Evolutionary conservation across 306 rosid genomes (phyloP), one percentile per base, ranked within the genome.

Genomic region (Abrus pulchellus): DNA sequence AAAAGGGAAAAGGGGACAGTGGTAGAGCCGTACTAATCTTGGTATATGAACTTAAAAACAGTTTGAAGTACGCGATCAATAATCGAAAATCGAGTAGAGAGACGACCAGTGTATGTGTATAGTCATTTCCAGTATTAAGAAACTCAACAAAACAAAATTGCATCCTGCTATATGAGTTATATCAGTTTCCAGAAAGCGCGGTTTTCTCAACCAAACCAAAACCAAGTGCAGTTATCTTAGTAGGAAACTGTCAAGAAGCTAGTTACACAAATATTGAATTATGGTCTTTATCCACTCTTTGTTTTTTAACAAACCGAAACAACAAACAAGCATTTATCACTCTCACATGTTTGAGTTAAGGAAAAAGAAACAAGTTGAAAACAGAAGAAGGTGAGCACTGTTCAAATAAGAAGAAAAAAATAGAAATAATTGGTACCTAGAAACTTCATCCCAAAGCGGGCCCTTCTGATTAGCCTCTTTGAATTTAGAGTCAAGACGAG

Each of bases 391-490:
- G 40, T 14, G 10, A 9, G 29, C 1, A 54, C 34, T 53, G 52
- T 41, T 20, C 32, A 34, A 60, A 60, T 10, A 32, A 34, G 72
- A 74, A 53, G 56, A 50, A 74, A 9, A 48, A 2, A 62, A 36
- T 7, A 63, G 36, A 38, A 6, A 8, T n/a, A 43, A 11, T 5
- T 34, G 4, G 77, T 88, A 96, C 99, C 99, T 93, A 49, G 99
- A 96, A 64, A 96, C 94, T 68, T 96, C 98, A 78, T 92, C 98
- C 99, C 99, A 96, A 2, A 96, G 89, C 50, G 99, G 99, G 3
- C 98, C 99, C 68, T 96, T 96, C 45, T 96, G 98, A 82, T 90
- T 96, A 41, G 98, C 98, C 72, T 96, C 98, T 84, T 93, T 96
- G 86, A 96, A 96, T 86, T 93, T 92, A 75, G 89, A 82, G 87